These are phyloP conservation scores for Ceratocystis destructans DNA, from an alignment of 2,329 filamentous ascomycete genomes.

Conservation along the genomic window DNA sequence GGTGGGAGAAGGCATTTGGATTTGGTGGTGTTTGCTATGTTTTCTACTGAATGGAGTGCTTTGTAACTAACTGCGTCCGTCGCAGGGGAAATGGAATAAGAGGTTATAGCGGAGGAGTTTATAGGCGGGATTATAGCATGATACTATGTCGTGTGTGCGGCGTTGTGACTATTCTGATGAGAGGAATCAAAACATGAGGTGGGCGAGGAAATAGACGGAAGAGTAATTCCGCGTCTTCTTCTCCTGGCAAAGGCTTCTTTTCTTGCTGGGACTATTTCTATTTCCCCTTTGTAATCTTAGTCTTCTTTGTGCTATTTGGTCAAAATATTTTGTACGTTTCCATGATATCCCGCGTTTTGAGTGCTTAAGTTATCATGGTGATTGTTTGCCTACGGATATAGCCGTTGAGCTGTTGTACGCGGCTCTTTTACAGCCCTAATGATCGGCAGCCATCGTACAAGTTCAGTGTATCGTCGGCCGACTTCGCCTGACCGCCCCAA, in stretches of 20 bases:
- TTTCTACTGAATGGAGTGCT: background rate
- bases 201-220: background rate
- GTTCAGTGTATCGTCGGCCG: constrained; percentile 39
- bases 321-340: background rate
- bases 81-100: background rate
- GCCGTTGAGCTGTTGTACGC: background rate
- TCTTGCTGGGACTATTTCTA: background rate
- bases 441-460: constrained; percentile 35
- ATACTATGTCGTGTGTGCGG: no score
- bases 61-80: background rate
- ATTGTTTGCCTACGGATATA: background rate
- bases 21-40: constrained; percentile 2
- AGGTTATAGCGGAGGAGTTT: background rate
- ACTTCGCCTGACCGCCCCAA: constrained; percentile 36
- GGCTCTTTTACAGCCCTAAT: constrained; percentile 25
- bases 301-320: background rate
- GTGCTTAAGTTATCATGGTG: background rate
- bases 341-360: background rate
- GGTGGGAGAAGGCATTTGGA: background rate
- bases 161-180: background rate
- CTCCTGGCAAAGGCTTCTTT: background rate
- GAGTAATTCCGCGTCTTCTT: background rate
- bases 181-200: background rate
- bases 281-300: background rate
- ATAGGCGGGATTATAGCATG: background rate